Evolutionary conservation across 176 grass and related monocot genomes (phyloP).

Genomic region (Carex parvula): DNA sequence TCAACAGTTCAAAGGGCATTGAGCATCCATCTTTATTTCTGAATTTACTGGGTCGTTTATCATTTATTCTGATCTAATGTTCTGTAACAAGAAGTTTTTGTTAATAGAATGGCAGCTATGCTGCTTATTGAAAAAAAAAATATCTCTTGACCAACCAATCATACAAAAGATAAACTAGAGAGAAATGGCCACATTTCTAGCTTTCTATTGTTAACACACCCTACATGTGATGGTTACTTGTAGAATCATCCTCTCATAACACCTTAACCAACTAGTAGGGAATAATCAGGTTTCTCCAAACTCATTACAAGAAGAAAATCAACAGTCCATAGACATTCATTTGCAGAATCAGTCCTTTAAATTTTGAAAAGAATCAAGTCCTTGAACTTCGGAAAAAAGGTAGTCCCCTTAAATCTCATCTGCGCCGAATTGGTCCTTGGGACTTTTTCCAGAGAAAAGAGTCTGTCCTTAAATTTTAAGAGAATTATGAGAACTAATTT

Average conservation of each 20-base stretch:
- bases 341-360: not conserved
- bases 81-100: not conserved
- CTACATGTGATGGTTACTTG: not conserved
- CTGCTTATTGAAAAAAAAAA: not conserved
- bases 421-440: not conserved
- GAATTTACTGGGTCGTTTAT: not conserved
- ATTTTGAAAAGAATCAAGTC: not conserved
- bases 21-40: not conserved
- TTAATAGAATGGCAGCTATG: not conserved
- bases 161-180: not conserved
- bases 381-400: not conserved
- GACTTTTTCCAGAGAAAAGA: not conserved
- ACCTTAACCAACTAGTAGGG: not conserved
- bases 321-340: not conserved
- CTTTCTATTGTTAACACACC: not conserved
- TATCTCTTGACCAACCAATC: not conserved
- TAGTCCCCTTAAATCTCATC: not conserved
- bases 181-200: not conserved
- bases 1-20: not conserved
- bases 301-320: not conserved
- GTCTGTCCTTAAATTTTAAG: not conserved
- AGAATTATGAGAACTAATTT: not conserved
- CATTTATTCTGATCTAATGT: not conserved
- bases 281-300: not conserved
- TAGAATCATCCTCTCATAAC: not conserved